Base-by-base conservation (phyloP, 164 flowering plant species). In the Pachysandra terminalis region DNA sequence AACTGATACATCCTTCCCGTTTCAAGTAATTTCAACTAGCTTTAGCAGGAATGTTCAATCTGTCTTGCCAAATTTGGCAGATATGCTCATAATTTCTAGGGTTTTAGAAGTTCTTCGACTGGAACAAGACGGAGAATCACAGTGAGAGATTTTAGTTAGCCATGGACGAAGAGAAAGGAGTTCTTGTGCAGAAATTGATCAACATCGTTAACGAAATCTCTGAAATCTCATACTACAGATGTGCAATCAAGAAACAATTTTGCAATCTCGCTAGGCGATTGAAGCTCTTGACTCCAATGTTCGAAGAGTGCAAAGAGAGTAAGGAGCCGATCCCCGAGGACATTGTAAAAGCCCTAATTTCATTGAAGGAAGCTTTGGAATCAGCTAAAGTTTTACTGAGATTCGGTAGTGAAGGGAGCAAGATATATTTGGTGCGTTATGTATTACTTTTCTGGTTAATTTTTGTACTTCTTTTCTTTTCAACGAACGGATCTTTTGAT, bases 221-320 rank as follows among this genome's bases (percentile, higher is more conserved):
- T 13, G 71, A 76, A 15, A 79, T 86, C 37, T 73, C 93, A 3
- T 96, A 87, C 23, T 91, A 74, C 84, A 74, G 87, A 67, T 27
- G 72, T n/a, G 41, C 84, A 56, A 83, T 90, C 61, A 94, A 81
- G 89, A 91, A 85, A 81, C 86, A 86, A 75, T 91, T 77, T 64
- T 83, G 86, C 64, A 91, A 85, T 72, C 79, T 94, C 1, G 89
- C 91, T 26, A 76, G 98, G 72, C 72, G 98, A 51, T 67, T 94
- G 86, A 94, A 87, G 87, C 78, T 91, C 17, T 69, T 94, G 75
- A 78, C 68, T 14, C 97, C 98, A 37, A 80, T 94, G 93, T 88
- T 94, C 69, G 98, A 94, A 76, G 98, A 94, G 84, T 81, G 90
- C 72, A 75, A 79, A 49, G 98, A 93, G 32, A 73, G 82, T 59